Base-by-base conservation (phyloP, 768 basidiomycete genomes). In the Pleurotus platypus region DNA sequence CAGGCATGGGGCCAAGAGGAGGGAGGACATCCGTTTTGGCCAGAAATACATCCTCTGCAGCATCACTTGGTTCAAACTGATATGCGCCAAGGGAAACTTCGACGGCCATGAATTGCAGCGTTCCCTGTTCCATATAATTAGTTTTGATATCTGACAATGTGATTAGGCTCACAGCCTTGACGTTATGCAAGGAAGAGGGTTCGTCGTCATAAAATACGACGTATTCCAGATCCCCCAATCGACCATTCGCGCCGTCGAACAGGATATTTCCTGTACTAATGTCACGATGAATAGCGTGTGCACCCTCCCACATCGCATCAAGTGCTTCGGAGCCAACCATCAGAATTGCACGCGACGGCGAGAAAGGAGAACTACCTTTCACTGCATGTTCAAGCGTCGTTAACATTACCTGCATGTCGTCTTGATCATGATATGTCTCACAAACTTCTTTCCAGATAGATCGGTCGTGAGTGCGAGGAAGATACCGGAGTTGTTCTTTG, bases 181-280 rank as follows among this genome's bases (percentile, higher is more conserved):
- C 49, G 18, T 53, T 50, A 42, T 38, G 57, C 13, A 20, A 12
- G 12, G 12, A 12, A 3, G 46, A 8, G 12, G 27, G 27, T 7
- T 54, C 55, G 12, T 47, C 57, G 4, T 20, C 20, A 39, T 2
- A 30, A n/a, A 16, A 20, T 24, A 24, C 47, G 27, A 45, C 50
- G 26, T 40, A 62, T 30, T 62, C 62, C 4, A 62, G 39, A 54
- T 62, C 62, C 3, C 45, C 37, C 11, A 62, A 35, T 40, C 56
- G 61, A 40, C 51, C 57, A 4, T 56, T 35, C n/a, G 1, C 20
- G 37, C 43, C 38, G 27, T 40, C 45, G 20, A 47, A 57, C 5
- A 61, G n/a, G 9, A 54, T 47, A 49, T 63, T 63, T 24, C 57
- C 62, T 7, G 54, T 50, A 38, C 62, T 63, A 13, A 63, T 53